Percentiles rank a stretch among this genome's conserved stretches.
These are phyloP conservation scores for Takakia lepidozioides DNA, from an alignment of 225 moss, liverwort and hornwort genomes.

Conservation along the genomic window DNA sequence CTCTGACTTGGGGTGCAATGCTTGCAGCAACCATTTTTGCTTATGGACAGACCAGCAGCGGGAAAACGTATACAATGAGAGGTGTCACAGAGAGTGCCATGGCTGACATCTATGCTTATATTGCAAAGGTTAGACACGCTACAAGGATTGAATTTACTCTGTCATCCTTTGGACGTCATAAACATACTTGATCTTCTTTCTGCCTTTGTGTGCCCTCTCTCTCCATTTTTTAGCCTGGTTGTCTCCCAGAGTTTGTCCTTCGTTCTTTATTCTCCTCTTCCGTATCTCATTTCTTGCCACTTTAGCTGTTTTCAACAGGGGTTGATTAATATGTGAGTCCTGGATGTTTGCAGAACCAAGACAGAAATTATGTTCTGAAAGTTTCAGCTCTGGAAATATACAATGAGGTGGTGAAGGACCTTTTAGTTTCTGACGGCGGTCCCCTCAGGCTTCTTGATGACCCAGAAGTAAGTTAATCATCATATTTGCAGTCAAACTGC, in stretches of 20 bases:
- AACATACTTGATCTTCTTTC: no score
- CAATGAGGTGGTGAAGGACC: slow-evolving; percentile 96
- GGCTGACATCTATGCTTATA: slow-evolving; percentile 73
- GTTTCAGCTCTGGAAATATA: slow-evolving; percentile 95
- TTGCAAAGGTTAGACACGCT: slow-evolving; percentile 69
- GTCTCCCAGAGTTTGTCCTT: no score
- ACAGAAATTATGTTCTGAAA: slow-evolving; percentile 73
- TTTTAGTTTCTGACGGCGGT: slow-evolving; percentile 64
- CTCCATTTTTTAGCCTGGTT: no score
- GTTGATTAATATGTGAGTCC: background rate
- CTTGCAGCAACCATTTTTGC: slow-evolving; percentile 92
- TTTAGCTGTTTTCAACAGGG: no score
- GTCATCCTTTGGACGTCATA: no score
- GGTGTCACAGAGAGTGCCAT: slow-evolving; percentile 92
- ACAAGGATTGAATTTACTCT: no score
- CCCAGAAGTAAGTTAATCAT: slow-evolving; percentile 79
- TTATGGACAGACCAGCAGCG: slow-evolving; percentile 98
- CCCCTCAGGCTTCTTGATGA: slow-evolving; percentile 86
- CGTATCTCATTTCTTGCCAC: no score
- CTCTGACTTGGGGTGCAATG: slow-evolving; percentile 10
- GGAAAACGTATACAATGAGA: slow-evolving; percentile 94
- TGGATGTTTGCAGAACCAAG: slow-evolving; percentile 35
- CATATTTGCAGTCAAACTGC: no score
- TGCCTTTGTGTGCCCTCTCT: no score
- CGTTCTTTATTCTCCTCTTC: no score